A percentile compares a stretch with the other conserved stretches of the same genome.
These are phyloP conservation scores for Coemansia sp. DNA, from an alignment of 192 early-diverging fungal genomes.

Conservation along the genomic window DNA sequence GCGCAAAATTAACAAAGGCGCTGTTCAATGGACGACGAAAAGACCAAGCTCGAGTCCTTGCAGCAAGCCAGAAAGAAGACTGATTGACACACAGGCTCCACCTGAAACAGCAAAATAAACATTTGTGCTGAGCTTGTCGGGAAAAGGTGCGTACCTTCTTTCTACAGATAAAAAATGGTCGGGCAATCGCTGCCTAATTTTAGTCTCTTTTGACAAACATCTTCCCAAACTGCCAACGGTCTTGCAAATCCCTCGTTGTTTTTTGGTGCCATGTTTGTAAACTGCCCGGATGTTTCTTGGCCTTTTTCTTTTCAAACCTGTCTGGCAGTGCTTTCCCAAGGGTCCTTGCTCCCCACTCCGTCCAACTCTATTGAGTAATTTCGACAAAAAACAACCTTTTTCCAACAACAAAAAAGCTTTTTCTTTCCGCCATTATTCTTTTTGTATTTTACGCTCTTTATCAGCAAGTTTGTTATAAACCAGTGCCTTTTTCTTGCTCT, in stretches of 20 bases:
- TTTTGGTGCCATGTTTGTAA: too few species aligned
- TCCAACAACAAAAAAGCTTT: background rate
- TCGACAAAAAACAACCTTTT: background rate
- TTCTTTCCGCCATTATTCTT: background rate
- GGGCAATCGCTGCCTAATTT: slow-evolving; percentile 13
- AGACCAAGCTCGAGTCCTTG: background rate
- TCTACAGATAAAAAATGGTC: background rate
- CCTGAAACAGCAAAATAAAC: background rate
- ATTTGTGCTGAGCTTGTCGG: background rate
- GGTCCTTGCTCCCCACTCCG: background rate
- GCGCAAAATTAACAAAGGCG: background rate
- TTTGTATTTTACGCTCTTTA: background rate
- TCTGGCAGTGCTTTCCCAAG: background rate
- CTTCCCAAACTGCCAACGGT: background rate
- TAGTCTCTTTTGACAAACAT: slow-evolving; percentile 4
- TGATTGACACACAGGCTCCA: background rate
- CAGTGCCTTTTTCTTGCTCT: background rate
- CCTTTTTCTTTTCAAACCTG: slow-evolving; percentile 2
- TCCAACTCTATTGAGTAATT: background rate
- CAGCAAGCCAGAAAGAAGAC: background rate
- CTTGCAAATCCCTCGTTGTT: slow-evolving; percentile 3
- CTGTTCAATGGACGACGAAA: background rate
- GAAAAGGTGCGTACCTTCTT: background rate
- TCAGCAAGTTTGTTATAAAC: too few species aligned
- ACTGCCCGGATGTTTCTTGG: background rate